Evolutionary conservation across 129 eudicot species (phyloP), one percentile per base, ranked within the genome.

Genomic region (Glebionis coronaria): DNA sequence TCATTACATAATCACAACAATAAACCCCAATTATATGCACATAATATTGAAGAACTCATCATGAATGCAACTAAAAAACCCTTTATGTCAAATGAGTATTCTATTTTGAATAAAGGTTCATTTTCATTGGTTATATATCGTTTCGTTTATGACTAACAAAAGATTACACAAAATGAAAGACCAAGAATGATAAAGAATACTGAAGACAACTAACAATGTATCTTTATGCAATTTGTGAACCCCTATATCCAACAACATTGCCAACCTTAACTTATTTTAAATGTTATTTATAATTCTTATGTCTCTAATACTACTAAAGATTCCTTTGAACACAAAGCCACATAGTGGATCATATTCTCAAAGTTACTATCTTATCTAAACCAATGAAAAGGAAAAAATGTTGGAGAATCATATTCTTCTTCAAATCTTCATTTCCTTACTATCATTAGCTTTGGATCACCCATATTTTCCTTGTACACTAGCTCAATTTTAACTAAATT

Each of bases 311-410:
- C 25, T 23, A 23, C 25, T 23, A 1, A 1, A 70, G 71, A 65
- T 77, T 63, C 74, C 63, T 12, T 49, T 46, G 23, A 0, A 21
- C 21, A 19, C 29, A 16, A 64, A 21, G 40, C 58, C 57, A 67
- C 12, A 20, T 20, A 68, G 56, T 77, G 69, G 57, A 64, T 71
- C 72, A 71, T 77, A 71, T 77, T 77, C 81, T 40, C 63, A 27
- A 25, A 31, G 27, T 64, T 46, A 71, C 56, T 5, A 63, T 65
- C 77, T 70, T 57, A 71, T 77, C 77, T 72, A 77, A 63, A 47
- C 62, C 63, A 47, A 64, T 4, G 55, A 20, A 63, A 70, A 63
- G 46, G 8, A 15, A 27, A 59, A 68, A 3, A n/a, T 59, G 16
- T 47, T 61, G 63, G 63, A 71, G 72, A 77, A 77, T 77, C 72